Evolutionary conservation across 805 yeast genomes (phyloP), one percentile per base, ranked within the genome.

Genomic region (Sugiyamaella valdiviana): DNA sequence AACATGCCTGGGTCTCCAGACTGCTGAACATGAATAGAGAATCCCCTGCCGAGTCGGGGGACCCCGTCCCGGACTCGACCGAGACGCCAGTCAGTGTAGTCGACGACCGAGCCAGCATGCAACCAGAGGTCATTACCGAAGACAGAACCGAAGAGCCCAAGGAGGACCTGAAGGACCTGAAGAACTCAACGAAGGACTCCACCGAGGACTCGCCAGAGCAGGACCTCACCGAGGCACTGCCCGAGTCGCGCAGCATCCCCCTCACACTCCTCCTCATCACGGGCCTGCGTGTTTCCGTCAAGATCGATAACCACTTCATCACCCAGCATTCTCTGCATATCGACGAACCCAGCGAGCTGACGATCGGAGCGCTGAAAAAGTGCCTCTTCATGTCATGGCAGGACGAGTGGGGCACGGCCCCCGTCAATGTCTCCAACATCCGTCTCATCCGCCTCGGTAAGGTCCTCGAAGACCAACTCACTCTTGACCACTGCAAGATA

Each of bases 371-470:
- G 5, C 51, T 60, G 29, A 57, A 55, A 23, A 35, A 42, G n/a
- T 53, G 53, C 42, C 45, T 60, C 17, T 52, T 46, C 37, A 22
- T 49, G 16, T 39, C 48, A 19, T 60, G 63, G 63, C 44, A 57
- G 19, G 56, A 51, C 10, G 58, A 50, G 37, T 55, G 62, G 55
- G 62, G 62, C 12, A 40, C 48, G 36, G 39, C 49, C n/a, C 57
- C 61, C 14, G 47, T 54, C 10, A 47, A 36, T 19, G 36, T 53
- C 6, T 16, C 46, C 16, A 48, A 53, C 22, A 49, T 59, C 15
- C 53, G 69, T 14, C 48, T 66, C n/a, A 64, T 65, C 17, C 62
- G 63, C 42, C 45, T 64, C 44, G 70, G 70, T 19, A 54, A 56
- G 44, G 54, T 63, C 7, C 50, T 66, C 15, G 59, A 57, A 17